Base-by-base conservation (phyloP, 2,329 filamentous ascomycete genomes). In the Xylariaceae sp. region DNA sequence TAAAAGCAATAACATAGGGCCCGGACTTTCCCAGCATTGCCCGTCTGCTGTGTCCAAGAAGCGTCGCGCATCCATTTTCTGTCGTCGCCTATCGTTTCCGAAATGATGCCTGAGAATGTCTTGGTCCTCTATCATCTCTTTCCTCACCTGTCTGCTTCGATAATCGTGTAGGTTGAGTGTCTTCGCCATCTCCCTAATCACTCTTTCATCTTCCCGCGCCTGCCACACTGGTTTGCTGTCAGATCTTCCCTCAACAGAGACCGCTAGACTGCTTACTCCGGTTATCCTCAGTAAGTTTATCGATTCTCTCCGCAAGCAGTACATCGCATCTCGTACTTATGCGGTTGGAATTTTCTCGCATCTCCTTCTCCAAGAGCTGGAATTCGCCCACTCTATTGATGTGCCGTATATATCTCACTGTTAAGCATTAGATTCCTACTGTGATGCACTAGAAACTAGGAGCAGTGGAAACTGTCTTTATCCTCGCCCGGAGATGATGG, bases 281-380 rank as follows among this genome's bases (percentile, higher is more conserved):
- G 41, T 52, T 52, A 3, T 52, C 41, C n/a, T 20, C 15, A 4
- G 15, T 35, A 15, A 52, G 35, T 15, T 16, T 3, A 40, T 52
- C 40, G 4, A 52, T 46, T 33, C 33, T 45, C 23, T 52, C 26
- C 35, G 49, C 49, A 33, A 52, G 35, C 18, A 52, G 26, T 15
- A 52, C 33, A 7, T 18, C 15, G 16, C 49, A 52, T 46, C 27
- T 52, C 21, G n/a, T 24, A 21, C 49, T 52, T 45, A 52, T 52
- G 15, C 49, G 35, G 18, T 37, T 52, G 2, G 35, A 46, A 15
- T 30, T 46, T 15, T 52, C 49, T 45, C 35, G 39, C 33, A 48
- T 48, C 6, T 18, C 11, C 23, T 40, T 6, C 24, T 48, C 35
- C 26, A 16, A 39, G 35, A 30, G 18, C 24, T 48, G 35, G n/a